Conservation (phyloP, 805 yeast species). For the Jamesozyma jinghongensis region DNA sequence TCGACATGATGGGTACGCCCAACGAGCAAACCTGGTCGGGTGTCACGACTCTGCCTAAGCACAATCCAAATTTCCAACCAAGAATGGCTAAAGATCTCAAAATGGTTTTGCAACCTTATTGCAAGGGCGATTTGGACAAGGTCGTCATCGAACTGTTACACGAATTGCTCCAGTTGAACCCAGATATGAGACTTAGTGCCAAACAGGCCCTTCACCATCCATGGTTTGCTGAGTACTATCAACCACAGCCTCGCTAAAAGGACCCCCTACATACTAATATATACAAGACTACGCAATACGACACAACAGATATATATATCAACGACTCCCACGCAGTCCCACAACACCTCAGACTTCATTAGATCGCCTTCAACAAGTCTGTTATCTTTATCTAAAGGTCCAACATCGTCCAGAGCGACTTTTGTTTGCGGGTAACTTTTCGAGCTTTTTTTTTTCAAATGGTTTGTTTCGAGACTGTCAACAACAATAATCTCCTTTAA, state of each 20-base stretch:
- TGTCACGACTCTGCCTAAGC: slow-evolving; percentile 82
- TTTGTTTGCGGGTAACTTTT: too few relatives aligned
- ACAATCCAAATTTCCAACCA: slow-evolving; percentile 85
- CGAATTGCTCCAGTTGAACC: slow-evolving; percentile 41
- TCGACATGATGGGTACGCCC: slow-evolving; percentile 89
- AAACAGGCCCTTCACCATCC: slow-evolving; percentile 42
- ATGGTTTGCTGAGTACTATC: slow-evolving; percentile 31
- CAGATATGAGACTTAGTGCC: slow-evolving; percentile 45
- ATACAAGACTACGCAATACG: background rate
- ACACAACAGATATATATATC: background rate
- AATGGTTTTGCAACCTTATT: slow-evolving; percentile 23
- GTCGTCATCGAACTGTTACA: slow-evolving; percentile 25
- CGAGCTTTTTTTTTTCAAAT: too few relatives aligned
- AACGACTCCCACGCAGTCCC: background rate
- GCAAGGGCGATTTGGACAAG: slow-evolving; percentile 23
- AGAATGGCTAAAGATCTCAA: slow-evolving; percentile 67
- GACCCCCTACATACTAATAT: background rate
- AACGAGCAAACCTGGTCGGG: slow-evolving; percentile 93
- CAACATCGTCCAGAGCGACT: too few relatives aligned
- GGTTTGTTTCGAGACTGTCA: too few relatives aligned
- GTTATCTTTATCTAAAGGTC: too few relatives aligned
- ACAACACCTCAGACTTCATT: background rate
- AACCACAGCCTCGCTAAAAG: slow-evolving; percentile 3
- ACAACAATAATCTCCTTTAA: too few relatives aligned
- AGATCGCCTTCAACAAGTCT: too few relatives aligned